A percentile compares a stretch with the other conserved stretches of the same genome.
Evolutionary conservation across 805 yeast species (phyloP).

Genomic region (Lipomyces chichibuensis): DNA sequence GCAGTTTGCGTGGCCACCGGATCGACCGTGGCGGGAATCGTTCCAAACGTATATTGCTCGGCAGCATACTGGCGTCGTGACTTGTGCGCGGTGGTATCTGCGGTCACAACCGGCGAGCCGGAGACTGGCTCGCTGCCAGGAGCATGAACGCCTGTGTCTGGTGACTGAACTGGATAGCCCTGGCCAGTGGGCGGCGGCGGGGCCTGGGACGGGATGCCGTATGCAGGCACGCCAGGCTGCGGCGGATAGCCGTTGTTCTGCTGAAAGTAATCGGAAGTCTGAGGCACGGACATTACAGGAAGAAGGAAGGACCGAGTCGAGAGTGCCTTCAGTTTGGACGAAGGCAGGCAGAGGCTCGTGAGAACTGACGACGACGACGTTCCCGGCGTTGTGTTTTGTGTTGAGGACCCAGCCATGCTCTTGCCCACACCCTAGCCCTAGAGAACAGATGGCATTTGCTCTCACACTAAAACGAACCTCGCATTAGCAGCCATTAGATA

Average conservation of each 20-base stretch:
- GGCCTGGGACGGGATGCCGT: constrained; percentile 20
- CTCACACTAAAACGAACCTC: not conserved
- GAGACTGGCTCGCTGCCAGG: not conserved
- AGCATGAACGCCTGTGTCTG: not conserved
- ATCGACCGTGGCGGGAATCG: constrained; percentile 38
- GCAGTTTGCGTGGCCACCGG: not conserved
- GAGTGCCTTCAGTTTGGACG: not conserved
- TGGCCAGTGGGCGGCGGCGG: constrained; percentile 15
- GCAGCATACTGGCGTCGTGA: constrained; percentile 54
- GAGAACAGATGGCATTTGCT: constrained; percentile 13
- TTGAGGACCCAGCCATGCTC: not conserved
- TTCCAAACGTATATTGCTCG: constrained; percentile 49
- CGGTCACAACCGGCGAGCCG: constrained; percentile 1
- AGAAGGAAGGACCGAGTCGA: not conserved
- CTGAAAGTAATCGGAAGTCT: constrained; percentile 18
- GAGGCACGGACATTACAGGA: constrained; percentile 19
- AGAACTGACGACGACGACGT: not conserved
- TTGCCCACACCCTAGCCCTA: not conserved
- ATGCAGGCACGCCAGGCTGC: constrained; percentile 14
- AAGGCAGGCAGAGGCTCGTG: not conserved
- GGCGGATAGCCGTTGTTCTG: constrained; percentile 12
- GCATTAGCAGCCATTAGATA: not conserved
- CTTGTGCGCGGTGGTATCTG: constrained; percentile 11
- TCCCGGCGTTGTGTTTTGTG: constrained; percentile 4
- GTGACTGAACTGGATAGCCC: constrained; percentile 7